These are phyloP conservation scores for Ilyonectria destructans DNA, from an alignment of 2,329 filamentous ascomycete species.

Conservation along the genomic window DNA sequence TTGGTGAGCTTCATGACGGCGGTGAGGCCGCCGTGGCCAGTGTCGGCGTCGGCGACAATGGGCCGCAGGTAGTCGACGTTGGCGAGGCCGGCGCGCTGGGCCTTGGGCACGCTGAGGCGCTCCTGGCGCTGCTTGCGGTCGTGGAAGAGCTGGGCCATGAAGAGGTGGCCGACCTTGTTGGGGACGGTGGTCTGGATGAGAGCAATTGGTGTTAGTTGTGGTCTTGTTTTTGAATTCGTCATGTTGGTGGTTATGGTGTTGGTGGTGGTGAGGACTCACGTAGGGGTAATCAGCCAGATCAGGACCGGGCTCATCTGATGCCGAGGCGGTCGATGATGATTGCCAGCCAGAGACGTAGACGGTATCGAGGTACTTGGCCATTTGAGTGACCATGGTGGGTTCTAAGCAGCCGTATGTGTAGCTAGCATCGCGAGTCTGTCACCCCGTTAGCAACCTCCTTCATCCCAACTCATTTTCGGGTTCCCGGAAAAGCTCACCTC, in stretches of 20 bases:
- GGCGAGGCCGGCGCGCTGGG: slow-evolving; percentile 79
- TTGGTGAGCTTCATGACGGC: slow-evolving; percentile 99
- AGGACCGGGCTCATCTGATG: slow-evolving; percentile 95
- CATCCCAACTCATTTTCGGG: neutral
- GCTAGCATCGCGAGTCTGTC: slow-evolving; percentile 85
- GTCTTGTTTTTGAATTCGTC: neutral
- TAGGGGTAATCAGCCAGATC: slow-evolving; percentile 99
- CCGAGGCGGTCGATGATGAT: slow-evolving; percentile 95
- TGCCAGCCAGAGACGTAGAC: slow-evolving; percentile 99
- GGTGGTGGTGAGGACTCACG: slow-evolving; percentile 64
- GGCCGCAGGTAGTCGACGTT: slow-evolving; percentile 96
- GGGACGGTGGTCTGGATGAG: slow-evolving; percentile 87
- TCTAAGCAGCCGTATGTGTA: slow-evolving; percentile 98
- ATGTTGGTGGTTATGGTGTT: neutral
- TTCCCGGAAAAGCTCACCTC: slow-evolving; percentile 70
- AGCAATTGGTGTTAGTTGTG: slow-evolving; percentile 57
- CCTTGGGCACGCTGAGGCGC: slow-evolving; percentile 83
- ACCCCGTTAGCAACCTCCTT: slow-evolving; percentile 6
- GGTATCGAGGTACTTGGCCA: slow-evolving; percentile 99
- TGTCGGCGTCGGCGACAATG: slow-evolving; percentile 97
- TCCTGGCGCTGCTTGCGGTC: slow-evolving; percentile 99
- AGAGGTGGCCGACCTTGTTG: slow-evolving; percentile 97
- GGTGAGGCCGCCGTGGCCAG: slow-evolving; percentile 96
- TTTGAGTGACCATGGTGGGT: slow-evolving; percentile 98
- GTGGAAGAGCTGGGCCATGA: slow-evolving; percentile 99